These are phyloP conservation scores for Saprolegnia parasitica DNA, from an alignment of 352 stramenopile genomes.

Conservation along the genomic window DNA sequence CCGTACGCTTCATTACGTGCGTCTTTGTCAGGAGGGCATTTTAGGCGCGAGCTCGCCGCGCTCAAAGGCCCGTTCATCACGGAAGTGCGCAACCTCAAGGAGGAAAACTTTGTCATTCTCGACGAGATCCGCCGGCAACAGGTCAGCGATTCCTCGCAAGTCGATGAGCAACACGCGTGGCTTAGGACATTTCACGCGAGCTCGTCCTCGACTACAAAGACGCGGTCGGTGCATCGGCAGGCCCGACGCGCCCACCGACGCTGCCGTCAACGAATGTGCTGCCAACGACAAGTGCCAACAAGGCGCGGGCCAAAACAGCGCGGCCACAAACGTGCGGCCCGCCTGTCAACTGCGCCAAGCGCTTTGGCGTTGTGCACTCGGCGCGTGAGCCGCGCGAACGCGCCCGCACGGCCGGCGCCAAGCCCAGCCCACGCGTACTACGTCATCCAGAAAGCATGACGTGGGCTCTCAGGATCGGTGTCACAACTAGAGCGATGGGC, in stretches of 20 bases:
- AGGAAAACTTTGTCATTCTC: slow-evolving; percentile 65
- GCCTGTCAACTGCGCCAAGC: not conserved
- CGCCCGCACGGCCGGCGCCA: not conserved
- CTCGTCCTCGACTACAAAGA: slow-evolving; percentile 63
- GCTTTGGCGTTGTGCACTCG: not conserved
- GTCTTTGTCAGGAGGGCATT: not conserved
- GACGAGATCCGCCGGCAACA: slow-evolving; percentile 63
- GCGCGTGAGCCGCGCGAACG: not conserved
- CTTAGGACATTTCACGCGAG: slow-evolving; percentile 51
- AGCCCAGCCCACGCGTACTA: not conserved
- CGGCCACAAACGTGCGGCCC: not conserved
- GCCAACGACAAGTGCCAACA: not conserved
- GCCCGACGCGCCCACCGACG: too few species aligned
- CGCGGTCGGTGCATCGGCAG: not conserved
- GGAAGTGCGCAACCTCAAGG: slow-evolving; percentile 49
- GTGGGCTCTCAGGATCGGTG: not conserved
- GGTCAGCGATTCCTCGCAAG: slow-evolving; percentile 28
- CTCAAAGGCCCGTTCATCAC: slow-evolving; percentile 58
- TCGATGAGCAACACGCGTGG: not conserved
- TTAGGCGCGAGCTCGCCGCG: slow-evolving; percentile 34
- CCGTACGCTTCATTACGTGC: not conserved
- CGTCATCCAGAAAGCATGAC: too few species aligned
- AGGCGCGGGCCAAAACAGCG: not conserved
- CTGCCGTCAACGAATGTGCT: not conserved
- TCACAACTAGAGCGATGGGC: not conserved